Percentiles rank a stretch among this genome's conserved stretches.
phyloP scores from a whole-genome alignment of 2,329 filamentous ascomycete species.

The Colletotrichum simmondsii region DNA sequence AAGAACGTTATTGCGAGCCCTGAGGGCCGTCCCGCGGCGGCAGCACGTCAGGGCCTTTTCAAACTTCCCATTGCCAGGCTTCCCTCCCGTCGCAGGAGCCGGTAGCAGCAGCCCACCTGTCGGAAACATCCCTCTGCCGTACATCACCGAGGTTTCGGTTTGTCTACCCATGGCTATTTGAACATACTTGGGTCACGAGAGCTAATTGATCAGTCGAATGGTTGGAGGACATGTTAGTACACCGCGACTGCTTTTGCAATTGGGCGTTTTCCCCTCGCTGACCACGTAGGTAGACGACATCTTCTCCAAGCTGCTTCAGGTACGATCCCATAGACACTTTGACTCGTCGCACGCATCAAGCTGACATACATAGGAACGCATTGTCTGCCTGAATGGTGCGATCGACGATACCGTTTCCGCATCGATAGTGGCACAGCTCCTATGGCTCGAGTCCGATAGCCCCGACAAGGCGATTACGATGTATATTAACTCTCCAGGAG shows the following conservation, averaged over 20 bases:
- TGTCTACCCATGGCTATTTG: slow-evolving; percentile 32
- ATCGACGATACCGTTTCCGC: slow-evolving; percentile 92
- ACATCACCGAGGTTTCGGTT: slow-evolving; percentile 68
- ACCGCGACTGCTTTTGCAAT: slow-evolving; percentile 5
- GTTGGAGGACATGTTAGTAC: slow-evolving; percentile 80
- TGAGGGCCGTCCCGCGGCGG: slow-evolving; percentile 47
- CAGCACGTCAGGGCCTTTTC: slow-evolving; percentile 55
- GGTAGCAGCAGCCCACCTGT: slow-evolving; percentile 35
- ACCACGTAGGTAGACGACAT: slow-evolving; percentile 73
- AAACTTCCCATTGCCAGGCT: slow-evolving; percentile 46
- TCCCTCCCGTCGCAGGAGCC: slow-evolving; percentile 36
- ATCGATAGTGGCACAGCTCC: slow-evolving; percentile 93
- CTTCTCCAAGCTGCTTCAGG: slow-evolving; percentile 82
- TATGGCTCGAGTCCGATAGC: slow-evolving; percentile 97
- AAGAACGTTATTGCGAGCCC: slow-evolving; percentile 45
- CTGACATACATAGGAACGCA: slow-evolving; percentile 77
- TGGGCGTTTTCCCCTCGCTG: slow-evolving; percentile 37
- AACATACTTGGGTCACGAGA: neutral
- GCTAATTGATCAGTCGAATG: slow-evolving; percentile 69
- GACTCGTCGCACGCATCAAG: slow-evolving; percentile 24
- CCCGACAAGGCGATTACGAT: slow-evolving; percentile 95
- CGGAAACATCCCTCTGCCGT: slow-evolving; percentile 65
- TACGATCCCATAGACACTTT: slow-evolving; percentile 45
- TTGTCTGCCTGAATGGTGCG: slow-evolving; percentile 91
- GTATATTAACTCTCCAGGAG: slow-evolving; percentile 97